These are phyloP conservation scores for Carex sylvatica DNA, from an alignment of 202 grass and related monocot species.

Conservation along the genomic window DNA sequence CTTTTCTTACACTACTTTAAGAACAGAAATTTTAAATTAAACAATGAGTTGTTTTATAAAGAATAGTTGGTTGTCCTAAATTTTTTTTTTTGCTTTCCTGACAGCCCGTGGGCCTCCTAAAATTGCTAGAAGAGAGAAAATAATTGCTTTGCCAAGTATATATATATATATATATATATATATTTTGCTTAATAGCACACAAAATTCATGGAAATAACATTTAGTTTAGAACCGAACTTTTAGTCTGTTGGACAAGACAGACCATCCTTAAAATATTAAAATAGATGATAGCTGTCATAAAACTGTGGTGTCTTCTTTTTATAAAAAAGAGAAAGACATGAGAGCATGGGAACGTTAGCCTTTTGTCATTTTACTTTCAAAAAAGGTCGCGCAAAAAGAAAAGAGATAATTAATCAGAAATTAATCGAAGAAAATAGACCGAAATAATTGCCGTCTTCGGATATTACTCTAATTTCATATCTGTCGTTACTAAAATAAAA, in stretches of 20 bases:
- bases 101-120: no score
- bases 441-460: not conserved
- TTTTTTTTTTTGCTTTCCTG: no score
- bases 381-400: not conserved
- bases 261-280: not conserved
- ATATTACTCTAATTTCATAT: not conserved
- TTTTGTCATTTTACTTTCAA: slow-evolving; percentile 8
- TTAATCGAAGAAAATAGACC: not conserved
- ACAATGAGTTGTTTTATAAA: not conserved
- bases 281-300: slow-evolving; percentile 19
- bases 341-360: slow-evolving; percentile 1
- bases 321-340: slow-evolving; percentile 9
- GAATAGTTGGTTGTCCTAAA: not conserved
- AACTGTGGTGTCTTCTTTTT: slow-evolving; percentile 3
- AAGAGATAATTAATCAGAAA: not conserved
- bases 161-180: no score
- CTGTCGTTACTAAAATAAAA: not conserved
- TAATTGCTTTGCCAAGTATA: not conserved
- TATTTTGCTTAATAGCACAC: not conserved
- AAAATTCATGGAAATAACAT: not conserved
- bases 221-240: not conserved
- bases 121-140: not conserved
- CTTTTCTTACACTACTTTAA: not conserved
- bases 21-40: not conserved
- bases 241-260: not conserved